phyloP scores from a whole-genome alignment of 176 grass and related monocot genomes.

The Areca catechu region DNA sequence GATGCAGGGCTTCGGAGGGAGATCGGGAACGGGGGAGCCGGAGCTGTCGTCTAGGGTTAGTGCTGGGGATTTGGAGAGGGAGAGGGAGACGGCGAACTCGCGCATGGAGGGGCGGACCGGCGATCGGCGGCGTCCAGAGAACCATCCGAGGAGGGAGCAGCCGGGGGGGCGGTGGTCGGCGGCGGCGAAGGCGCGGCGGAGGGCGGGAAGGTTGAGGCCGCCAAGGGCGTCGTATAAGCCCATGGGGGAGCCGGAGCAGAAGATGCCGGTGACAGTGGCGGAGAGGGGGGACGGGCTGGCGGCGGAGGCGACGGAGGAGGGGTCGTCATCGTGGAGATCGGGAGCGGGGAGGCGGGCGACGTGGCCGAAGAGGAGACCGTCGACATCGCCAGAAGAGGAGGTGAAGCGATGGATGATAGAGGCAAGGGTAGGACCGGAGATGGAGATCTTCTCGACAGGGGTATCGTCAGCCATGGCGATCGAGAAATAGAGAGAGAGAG shows the following conservation, averaged over 20 bases:
- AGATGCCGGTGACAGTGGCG: slow-evolving; percentile 38
- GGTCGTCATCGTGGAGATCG: slow-evolving; percentile 22
- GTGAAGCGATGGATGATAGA: slow-evolving; percentile 52
- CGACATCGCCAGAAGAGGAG: slow-evolving; percentile 32
- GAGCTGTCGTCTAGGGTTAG: not conserved
- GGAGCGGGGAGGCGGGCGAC: slow-evolving; percentile 27
- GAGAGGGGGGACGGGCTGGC: slow-evolving; percentile 11
- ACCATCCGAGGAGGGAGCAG: slow-evolving; percentile 35
- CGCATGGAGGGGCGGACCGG: slow-evolving; percentile 46
- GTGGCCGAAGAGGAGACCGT: slow-evolving; percentile 49
- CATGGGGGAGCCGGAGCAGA: slow-evolving; percentile 25
- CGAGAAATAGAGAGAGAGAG: too few species aligned
- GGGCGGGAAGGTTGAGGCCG: slow-evolving; percentile 9
- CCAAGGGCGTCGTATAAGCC: slow-evolving; percentile 39
- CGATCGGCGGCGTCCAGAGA: slow-evolving; percentile 53
- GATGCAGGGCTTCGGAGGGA: slow-evolving; percentile 31
- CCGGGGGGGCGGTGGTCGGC: not conserved
- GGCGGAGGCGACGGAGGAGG: slow-evolving; percentile 3
- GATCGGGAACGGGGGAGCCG: not conserved
- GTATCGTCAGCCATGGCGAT: too few species aligned
- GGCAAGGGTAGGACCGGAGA: slow-evolving; percentile 49
- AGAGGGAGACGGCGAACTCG: slow-evolving; percentile 34
- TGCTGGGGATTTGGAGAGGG: slow-evolving; percentile 21
- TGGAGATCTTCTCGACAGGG: slow-evolving; percentile 33
- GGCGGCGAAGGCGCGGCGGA: not conserved